Percentiles rank a stretch among this genome's conserved stretches.
These are phyloP conservation scores for Gnetum montanum DNA, from an alignment of 75 land plant genomes.

Conservation along the genomic window DNA sequence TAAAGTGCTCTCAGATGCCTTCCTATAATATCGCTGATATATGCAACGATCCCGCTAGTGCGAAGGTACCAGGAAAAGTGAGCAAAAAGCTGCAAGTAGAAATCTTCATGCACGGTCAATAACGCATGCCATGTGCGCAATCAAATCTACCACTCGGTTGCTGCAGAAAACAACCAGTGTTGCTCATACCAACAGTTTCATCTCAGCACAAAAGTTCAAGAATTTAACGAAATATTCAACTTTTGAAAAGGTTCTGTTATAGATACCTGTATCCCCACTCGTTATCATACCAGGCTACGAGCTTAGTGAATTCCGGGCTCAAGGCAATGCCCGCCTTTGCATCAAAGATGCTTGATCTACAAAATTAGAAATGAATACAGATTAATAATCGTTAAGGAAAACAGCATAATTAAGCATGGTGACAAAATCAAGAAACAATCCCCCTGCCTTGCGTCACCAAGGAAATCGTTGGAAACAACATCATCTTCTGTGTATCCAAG, in stretches of 20 bases:
- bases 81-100: no score
- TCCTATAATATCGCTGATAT: no score
- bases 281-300: constrained; percentile 89
- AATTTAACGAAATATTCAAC: neutral
- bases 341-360: constrained; percentile 87
- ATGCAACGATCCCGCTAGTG: no score
- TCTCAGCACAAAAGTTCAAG: neutral
- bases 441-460: constrained; percentile 75
- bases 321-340: constrained; percentile 91
- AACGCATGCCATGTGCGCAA: constrained; percentile 66
- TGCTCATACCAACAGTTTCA: neutral
- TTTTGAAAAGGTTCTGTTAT: neutral
- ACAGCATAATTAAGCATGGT: neutral
- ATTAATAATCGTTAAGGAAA: neutral
- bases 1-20: no score
- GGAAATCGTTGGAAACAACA: constrained; percentile 91
- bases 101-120: constrained; percentile 8
- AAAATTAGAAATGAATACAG: neutral
- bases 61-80: no score
- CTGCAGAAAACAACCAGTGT: constrained; percentile 19
- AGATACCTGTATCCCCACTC: constrained; percentile 96
- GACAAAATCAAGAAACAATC: neutral
- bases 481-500: constrained; percentile 97
- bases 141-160: constrained; percentile 79
- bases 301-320: constrained; percentile 63